phyloP scores from a whole-genome alignment of 176 grass and related monocot genomes.

The Hordeum vulgare region MorexV3_pseudomolecules_assembly NC_058524.1:60839328-60839827 shows the following conservation, averaged over 20 bases:
- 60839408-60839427: slow-evolving; percentile 64
- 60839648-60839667: slow-evolving; percentile 51
- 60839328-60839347: neutral
- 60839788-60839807: neutral
- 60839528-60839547: slow-evolving; percentile 51
- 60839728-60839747: slow-evolving; percentile 16
- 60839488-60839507: slow-evolving; percentile 9
- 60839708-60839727: slow-evolving; percentile 31
- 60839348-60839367: slow-evolving; percentile 39
- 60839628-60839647: slow-evolving; percentile 59
- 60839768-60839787: slow-evolving; percentile 34
- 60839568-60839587: slow-evolving; percentile 57
- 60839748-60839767: slow-evolving; percentile 1
- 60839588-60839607: slow-evolving; percentile 25
- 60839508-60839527: slow-evolving; percentile 28
- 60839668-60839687: slow-evolving; percentile 52
- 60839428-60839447: neutral
- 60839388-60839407: slow-evolving; percentile 10
- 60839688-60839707: slow-evolving; percentile 49
- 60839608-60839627: slow-evolving; percentile 45
- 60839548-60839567: slow-evolving; percentile 48
- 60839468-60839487: slow-evolving; percentile 33
- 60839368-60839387: slow-evolving; percentile 31
- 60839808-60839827: neutral
- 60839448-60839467: neutral